Base-by-base conservation (phyloP, 2,329 filamentous ascomycete species). In the Calonectria honghensis region DNA sequence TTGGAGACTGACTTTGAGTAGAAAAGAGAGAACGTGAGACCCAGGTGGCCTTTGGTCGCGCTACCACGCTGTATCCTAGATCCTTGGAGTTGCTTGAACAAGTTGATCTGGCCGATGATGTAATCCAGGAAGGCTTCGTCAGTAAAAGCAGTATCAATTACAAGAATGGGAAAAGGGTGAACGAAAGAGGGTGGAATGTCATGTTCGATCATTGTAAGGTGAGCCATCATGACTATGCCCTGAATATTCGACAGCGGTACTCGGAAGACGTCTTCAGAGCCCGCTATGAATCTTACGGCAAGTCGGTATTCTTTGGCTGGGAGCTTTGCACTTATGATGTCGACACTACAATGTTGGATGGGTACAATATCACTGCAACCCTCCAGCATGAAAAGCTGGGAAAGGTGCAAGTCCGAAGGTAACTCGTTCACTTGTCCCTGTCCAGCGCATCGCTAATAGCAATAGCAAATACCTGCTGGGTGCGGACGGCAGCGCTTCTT, bases 211-310 rank as follows among this genome's bases (percentile, higher is more conserved):
- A 90, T 83, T 82, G 52, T 32, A 48, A 73, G 20, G 31, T 39
- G 11, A 57, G 57, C 35, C 83, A 32, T 90, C 57, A 87, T 82
- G 86, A 89, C 74, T 91, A 90, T 77, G 85, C 86, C 0, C 82
- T 90, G n/a, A 89, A 90, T 1, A 78, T 91, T 68, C 84, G 90
- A 20, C 89, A 91, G 81, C 90, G 88, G 79, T 90, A 89, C 78
- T 87, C 89, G 9, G 89, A 91, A 77, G 87, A 88, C 16, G 87
- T 91, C 52, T 88, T 91, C 67, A 85, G 89, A 5, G 11, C 2
- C 35, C 57, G 35, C 14, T 61, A 61, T 16, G 35, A 61, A 27
- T 27, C n/a, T 14, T 61, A 27, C 52, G 81, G 82, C n/a, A 82
- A 84, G 72, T 64, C 86, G 79, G 81, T 73, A 64, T 83, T 76